phyloP scores from a whole-genome alignment of 2,329 filamentous ascomycete species.

The Fusarium fracticaudum region DNA sequence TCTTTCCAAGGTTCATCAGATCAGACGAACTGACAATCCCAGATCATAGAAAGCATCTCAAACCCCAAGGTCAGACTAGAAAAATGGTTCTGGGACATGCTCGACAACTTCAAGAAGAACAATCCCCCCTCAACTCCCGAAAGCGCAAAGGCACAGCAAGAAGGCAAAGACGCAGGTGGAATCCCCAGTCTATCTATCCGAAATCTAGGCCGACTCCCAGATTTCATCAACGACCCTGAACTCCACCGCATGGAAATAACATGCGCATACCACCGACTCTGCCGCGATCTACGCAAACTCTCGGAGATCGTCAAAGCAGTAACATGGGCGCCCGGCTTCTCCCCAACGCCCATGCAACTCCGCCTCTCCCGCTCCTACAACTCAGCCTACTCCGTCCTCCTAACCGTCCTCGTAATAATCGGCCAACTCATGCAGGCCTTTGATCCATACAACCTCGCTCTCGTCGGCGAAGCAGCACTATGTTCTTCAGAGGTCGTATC shows the following conservation, averaged over 20 bases:
- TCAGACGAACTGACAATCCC: neutral
- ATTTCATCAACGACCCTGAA: constrained; percentile 33
- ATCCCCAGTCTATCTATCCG: constrained; percentile 25
- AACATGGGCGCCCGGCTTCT: constrained; percentile 6
- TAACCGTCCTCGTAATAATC: constrained; percentile 14
- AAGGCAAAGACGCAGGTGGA: neutral
- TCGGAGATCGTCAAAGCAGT: constrained; percentile 24
- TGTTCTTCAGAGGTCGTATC: constrained; percentile 24
- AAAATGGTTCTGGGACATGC: constrained; percentile 37
- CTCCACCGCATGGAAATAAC: constrained; percentile 30
- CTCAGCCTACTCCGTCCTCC: constrained; percentile 21
- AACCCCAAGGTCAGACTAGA: constrained; percentile 29
- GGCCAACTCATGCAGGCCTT: constrained; percentile 33
- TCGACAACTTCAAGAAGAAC: constrained; percentile 25
- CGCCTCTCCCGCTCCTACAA: constrained; percentile 14
- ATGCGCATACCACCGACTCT: constrained; percentile 23
- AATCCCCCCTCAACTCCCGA: constrained; percentile 12
- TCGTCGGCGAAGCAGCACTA: constrained; percentile 16
- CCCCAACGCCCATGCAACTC: constrained; percentile 19
- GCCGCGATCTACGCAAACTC: constrained; percentile 23
- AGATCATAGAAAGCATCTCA: constrained; percentile 48
- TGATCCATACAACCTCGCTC: constrained; percentile 18
- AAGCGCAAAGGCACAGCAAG: neutral
- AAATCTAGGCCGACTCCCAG: constrained; percentile 23
- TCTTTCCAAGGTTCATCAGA: neutral